Evolutionary conservation across 805 yeast species (phyloP).

Genomic region (Saccharomycodes ludwigii): DNA sequence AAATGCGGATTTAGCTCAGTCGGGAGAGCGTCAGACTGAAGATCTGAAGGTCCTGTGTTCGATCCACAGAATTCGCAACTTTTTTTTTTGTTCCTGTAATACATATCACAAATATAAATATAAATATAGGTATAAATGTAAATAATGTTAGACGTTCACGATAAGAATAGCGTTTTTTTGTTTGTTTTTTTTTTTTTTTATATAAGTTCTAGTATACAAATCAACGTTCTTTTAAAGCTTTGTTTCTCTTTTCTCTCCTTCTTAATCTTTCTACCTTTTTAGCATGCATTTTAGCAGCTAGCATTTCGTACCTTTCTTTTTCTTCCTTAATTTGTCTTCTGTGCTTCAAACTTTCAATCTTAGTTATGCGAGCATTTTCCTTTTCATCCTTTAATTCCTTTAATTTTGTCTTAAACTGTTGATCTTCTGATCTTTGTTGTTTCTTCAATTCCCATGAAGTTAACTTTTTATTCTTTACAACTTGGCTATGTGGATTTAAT

Average conservation of each 20-base stretch:
- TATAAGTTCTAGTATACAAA: too few species aligned
- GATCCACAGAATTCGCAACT: constrained; percentile 62
- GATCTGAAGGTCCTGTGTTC: constrained; percentile 76
- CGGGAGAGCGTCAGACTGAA: constrained; percentile 34
- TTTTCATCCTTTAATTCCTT: constrained; percentile 72
- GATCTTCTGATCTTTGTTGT: constrained; percentile 51
- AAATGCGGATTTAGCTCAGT: constrained; percentile 31
- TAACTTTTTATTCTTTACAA: constrained; percentile 34
- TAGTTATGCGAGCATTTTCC: constrained; percentile 40
- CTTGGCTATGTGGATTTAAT: constrained; percentile 48
- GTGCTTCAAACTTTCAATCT: constrained; percentile 49
- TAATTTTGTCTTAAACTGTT: constrained; percentile 55
- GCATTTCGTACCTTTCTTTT: constrained; percentile 70
- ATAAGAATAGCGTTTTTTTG: too few species aligned
- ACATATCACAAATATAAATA: too few species aligned
- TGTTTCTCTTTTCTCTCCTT: constrained; percentile 89
- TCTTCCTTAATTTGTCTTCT: constrained; percentile 76
- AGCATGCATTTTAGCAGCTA: constrained; percentile 82
- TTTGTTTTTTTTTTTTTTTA: too few species aligned
- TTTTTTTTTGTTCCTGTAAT: constrained; percentile 3
- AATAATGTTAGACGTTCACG: too few species aligned
- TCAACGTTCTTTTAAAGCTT: constrained; percentile 79
- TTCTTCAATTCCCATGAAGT: constrained; percentile 56
- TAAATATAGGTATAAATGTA: too few species aligned
- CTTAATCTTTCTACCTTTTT: constrained; percentile 85